Conservation (phyloP, 2,329 filamentous ascomycete genomes). For the Lachnellula cervina region DNA sequence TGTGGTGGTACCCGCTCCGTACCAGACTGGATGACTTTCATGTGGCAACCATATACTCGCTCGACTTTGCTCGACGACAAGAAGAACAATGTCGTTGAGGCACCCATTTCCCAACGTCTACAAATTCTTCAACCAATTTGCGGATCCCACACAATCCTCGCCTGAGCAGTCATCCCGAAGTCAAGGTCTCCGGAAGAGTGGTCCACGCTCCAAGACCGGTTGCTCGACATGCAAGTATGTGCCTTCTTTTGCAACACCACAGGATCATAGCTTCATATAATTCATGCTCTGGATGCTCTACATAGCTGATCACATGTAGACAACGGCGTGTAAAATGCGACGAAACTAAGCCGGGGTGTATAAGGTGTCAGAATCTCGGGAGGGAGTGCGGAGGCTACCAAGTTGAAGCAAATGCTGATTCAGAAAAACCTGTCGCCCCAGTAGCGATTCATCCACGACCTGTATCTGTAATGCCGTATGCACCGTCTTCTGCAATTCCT, state of each 20-base stretch:
- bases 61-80: conserved; percentile 14
- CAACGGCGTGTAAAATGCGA: conserved; percentile 33
- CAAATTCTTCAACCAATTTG: conserved; percentile 32
- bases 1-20: conserved; percentile 2
- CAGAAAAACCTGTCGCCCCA: conserved; percentile 23
- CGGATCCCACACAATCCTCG: conserved; percentile 28
- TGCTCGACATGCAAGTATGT: conserved; percentile 33
- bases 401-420: conserved; percentile 23
- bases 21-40: conserved; percentile 10
- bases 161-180: conserved; percentile 30
- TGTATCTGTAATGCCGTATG: conserved; percentile 27
- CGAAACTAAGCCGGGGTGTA: conserved; percentile 31
- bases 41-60: conserved; percentile 9
- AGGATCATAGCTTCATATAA: neutral
- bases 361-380: conserved; percentile 31
- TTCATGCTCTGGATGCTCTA: neutral
- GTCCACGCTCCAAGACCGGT: conserved; percentile 31
- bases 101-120: conserved; percentile 32
- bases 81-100: conserved; percentile 28
- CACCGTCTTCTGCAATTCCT: conserved; percentile 26
- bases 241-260: conserved; percentile 1
- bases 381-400: conserved; percentile 32
- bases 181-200: conserved; percentile 32
- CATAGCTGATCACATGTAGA: conserved; percentile 21
- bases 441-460: conserved; percentile 29